Base-by-base conservation (phyloP, 2,329 filamentous ascomycete genomes). In the Exophiala spinifera region DNA sequence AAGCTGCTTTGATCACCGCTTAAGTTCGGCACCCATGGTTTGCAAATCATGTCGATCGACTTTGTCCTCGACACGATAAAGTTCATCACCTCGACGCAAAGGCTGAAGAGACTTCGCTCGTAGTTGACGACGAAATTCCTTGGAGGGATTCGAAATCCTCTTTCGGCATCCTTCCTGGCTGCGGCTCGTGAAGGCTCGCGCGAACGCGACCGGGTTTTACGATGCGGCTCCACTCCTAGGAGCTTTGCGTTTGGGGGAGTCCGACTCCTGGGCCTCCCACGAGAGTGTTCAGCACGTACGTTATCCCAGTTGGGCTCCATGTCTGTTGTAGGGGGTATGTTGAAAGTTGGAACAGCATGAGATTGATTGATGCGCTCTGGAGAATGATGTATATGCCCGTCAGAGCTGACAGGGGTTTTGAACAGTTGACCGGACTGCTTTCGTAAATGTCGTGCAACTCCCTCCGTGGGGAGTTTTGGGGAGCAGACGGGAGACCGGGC, bases 1-100 rank as follows among this genome's bases (percentile, higher is more conserved):
- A 31, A 31, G 28, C 8, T 3, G 11, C 28, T 31, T 31, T 31
- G 28, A 10, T 31, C 28, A 11, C 28, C 28, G 28, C 28, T 31
- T n/a, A 45, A 8, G 10, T 20, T 19, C 20, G 42, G 42, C 11
- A 45, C 60, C 60, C 60, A 62, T 11, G 60, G 60, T 40, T 59
- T 23, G 31, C 60, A 62, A 17, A 62, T 55, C 23, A 61, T 56
- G 21, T 62, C 56, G 4, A 62, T 31, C 1, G 60, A 55, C 40
- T 52, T 44, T 4, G 55, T 59, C 21, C 34, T 33, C 28, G 31
- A 31, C 33, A 59, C 56, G 14, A 46, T n/a, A 33, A 59, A 61
- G 25, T 21, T 25, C 28, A 61, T 51, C 15, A 62, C 51, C 19
- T 61, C 51, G n/a, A 51, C 53, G 45, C 52, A 61, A 13, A 62